Base-by-base conservation (phyloP, 2,329 filamentous ascomycete genomes). In the Thelonectria blattea region DNA sequence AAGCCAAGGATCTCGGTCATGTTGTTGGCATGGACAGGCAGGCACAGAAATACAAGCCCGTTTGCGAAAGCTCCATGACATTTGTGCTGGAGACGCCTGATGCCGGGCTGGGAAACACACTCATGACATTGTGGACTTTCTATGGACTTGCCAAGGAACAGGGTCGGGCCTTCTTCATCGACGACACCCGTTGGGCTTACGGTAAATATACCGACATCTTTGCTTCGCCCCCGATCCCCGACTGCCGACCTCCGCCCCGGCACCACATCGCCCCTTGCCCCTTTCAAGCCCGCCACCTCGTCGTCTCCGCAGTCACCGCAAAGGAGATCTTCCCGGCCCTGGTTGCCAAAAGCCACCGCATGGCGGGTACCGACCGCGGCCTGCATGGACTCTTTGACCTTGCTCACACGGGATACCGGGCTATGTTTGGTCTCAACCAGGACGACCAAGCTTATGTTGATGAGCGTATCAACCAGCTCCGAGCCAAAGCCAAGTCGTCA, bases 151-250 rank as follows among this genome's bases (percentile, higher is more conserved):
- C 92, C 2, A 82, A 89, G 71, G 84, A 88, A 60, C 90, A 96
- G 72, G 85, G 85, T 14, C 82, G 92, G 22, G 82, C 87, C 1
- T 96, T 96, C 75, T 96, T 96, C 77, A 81, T 96, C 63, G 91
- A 96, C 68, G 92, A 96, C 75, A 87, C 89, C 7, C 83, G 89
- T 65, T 96, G 93, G 89, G 88, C 90, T 1, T 95, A 95, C 68
- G 92, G 92, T 10, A 81, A 83, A 52, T 96, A 91, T 71, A 83
- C 83, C 1, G 83, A 86, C 52, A 92, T 91, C 68, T 96, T 96
- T 75, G 78, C 85, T 47, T 77, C 85, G 3, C 89, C 89, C 1
- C 88, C 91, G 0, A 67, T 81, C 2, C 87, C 89, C 2, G 75
- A 79, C 22, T 96, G 92, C 73, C 82, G 84, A 8, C 86, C 89